A percentile compares a stretch with the other conserved stretches of the same genome.
Evolutionary conservation across 495 filamentous ascomycete genomes (phyloP).

Genomic region (Lepraria neglecta): DNA sequence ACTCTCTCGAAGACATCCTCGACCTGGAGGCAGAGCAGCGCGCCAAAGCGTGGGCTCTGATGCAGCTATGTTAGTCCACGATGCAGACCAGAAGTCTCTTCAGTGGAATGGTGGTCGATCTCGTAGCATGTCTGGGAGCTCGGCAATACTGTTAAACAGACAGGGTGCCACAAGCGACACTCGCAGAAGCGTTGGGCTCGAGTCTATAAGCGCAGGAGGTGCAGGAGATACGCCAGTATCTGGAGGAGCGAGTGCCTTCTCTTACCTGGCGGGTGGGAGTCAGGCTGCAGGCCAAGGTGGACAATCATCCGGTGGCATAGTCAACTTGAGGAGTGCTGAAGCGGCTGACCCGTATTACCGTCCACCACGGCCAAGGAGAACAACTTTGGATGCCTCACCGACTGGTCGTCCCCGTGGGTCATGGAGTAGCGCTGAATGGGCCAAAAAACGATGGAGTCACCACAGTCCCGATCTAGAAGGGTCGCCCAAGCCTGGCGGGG

Average conservation of each 20-base stretch:
- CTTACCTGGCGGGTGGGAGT: slow-evolving; percentile 52
- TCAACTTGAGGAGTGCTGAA: slow-evolving; percentile 39
- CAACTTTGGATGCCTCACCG: slow-evolving; percentile 47
- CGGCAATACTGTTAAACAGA: slow-evolving; percentile 62
- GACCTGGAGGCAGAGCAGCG: slow-evolving; percentile 52
- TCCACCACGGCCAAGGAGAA: slow-evolving; percentile 63
- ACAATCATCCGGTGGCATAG: slow-evolving; percentile 35
- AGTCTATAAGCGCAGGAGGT: slow-evolving; percentile 43
- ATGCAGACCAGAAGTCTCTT: slow-evolving; percentile 57
- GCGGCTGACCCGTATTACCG: slow-evolving; percentile 74
- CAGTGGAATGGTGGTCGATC: slow-evolving; percentile 61
- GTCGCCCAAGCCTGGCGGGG: slow-evolving; percentile 35
- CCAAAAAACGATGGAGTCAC: slow-evolving; percentile 41
- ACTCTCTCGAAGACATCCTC: slow-evolving; percentile 66
- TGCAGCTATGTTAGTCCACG: slow-evolving; percentile 67
- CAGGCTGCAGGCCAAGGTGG: slow-evolving; percentile 28
- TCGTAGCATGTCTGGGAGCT: slow-evolving; percentile 79
- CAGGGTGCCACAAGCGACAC: slow-evolving; percentile 42
- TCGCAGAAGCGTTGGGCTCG: slow-evolving; percentile 41
- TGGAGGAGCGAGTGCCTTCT: slow-evolving; percentile 61
- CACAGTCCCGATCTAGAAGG: slow-evolving; percentile 29
- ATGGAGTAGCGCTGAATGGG: slow-evolving; percentile 46
- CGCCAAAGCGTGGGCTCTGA: slow-evolving; percentile 74
- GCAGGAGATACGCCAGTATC: slow-evolving; percentile 56
- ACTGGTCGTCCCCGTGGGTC: slow-evolving; percentile 41